Evolutionary conservation across 2,329 filamentous ascomycete species (phyloP).

Genomic region (Alternaria gaisen): DNA sequence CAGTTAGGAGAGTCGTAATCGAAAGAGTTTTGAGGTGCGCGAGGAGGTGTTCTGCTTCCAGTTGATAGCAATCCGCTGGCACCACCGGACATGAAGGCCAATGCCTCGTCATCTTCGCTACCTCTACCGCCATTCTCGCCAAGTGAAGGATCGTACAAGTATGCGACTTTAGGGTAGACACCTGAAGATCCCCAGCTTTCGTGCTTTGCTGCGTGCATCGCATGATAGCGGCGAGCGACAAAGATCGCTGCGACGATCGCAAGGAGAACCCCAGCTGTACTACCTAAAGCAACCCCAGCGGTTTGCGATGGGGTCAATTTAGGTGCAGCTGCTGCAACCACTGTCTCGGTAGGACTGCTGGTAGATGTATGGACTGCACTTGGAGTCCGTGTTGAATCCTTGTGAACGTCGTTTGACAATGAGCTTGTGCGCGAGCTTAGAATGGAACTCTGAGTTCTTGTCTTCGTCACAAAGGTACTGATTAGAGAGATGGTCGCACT

Average conservation of each 20-base stretch:
- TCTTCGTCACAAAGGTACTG: slow-evolving; percentile 3
- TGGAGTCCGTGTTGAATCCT: neutral
- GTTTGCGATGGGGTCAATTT: slow-evolving; percentile 43
- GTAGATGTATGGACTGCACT: slow-evolving; percentile 17
- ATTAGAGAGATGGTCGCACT: neutral
- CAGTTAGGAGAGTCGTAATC: slow-evolving; percentile 12
- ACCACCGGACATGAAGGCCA: slow-evolving; percentile 37
- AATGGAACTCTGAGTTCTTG: neutral
- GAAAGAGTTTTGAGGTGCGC: slow-evolving; percentile 8
- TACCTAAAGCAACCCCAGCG: slow-evolving; percentile 47
- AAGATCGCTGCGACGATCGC: slow-evolving; percentile 45
- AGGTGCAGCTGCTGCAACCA: slow-evolving; percentile 20
- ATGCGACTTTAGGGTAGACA: slow-evolving; percentile 45
- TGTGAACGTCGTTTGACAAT: neutral
- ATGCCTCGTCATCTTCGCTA: slow-evolving; percentile 27
- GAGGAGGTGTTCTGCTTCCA: slow-evolving; percentile 2
- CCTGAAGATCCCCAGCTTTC: slow-evolving; percentile 26
- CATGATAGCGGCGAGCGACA: slow-evolving; percentile 43
- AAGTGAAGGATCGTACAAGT: slow-evolving; percentile 45
- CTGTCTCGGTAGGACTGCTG: slow-evolving; percentile 20
- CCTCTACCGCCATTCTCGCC: slow-evolving; percentile 9
- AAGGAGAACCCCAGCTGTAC: slow-evolving; percentile 45
- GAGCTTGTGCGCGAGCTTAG: neutral
- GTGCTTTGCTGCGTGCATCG: slow-evolving; percentile 30
- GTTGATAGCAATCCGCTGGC: slow-evolving; percentile 14